A percentile compares a stretch with the other conserved stretches of the same genome.
Evolutionary conservation across 1,139 yeast species (phyloP).

Genomic region (Eremothecium coryli): DNA sequence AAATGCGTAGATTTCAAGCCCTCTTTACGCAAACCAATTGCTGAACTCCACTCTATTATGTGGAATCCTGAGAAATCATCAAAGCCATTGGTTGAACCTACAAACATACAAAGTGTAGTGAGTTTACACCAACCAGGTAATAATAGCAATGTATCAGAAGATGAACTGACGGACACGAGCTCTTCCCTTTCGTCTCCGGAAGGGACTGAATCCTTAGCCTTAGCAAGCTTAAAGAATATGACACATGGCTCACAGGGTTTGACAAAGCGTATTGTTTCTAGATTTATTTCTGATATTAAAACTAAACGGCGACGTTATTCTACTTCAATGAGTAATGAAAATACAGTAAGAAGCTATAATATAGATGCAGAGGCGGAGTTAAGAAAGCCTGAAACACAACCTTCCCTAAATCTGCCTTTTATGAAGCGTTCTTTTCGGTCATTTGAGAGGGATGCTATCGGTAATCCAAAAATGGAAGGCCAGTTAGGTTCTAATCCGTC

Average conservation of each 20-base stretch:
- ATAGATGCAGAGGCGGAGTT: neutral
- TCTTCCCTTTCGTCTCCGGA: slow-evolving; percentile 3
- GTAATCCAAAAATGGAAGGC: neutral
- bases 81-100: slow-evolving; percentile 18
- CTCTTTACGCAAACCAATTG: neutral
- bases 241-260: slow-evolving; percentile 8
- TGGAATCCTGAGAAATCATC: slow-evolving; percentile 24
- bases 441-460: neutral
- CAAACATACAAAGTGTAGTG: slow-evolving; percentile 20
- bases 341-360: neutral
- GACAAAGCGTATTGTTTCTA: slow-evolving; percentile 16
- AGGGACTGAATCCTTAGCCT: slow-evolving; percentile 20
- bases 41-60: slow-evolving; percentile 7
- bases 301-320: slow-evolving; percentile 5
- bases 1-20: too few species aligned
- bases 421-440: slow-evolving; percentile 1
- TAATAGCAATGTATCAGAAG: slow-evolving; percentile 2
- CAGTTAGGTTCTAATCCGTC: slow-evolving; percentile 6
- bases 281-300: slow-evolving; percentile 15
- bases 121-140: slow-evolving; percentile 10
- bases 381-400: neutral
- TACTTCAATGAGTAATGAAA: neutral
- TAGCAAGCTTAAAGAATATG: slow-evolving; percentile 24
- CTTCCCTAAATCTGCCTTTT: neutral
- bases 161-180: slow-evolving; percentile 5